phyloP scores from a whole-genome alignment of 306 rosid species.

The Sophora flavescens region DNA sequence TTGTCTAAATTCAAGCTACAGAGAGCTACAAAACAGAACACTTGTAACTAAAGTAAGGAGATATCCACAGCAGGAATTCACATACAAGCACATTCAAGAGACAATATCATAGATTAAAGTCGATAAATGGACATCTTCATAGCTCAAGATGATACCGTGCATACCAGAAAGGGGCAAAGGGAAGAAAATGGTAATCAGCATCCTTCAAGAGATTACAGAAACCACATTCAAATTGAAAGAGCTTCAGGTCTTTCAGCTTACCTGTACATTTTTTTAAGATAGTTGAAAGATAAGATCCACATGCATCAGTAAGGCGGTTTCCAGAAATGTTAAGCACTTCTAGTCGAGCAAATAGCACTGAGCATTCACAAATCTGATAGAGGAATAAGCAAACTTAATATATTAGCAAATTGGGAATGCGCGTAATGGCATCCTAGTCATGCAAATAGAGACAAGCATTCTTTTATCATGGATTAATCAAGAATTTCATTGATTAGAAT shows the following conservation, averaged over 20 bases:
- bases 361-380: constrained; percentile 87
- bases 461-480: constrained; percentile 14
- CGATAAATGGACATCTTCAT: constrained; percentile 11
- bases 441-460: constrained; percentile 22
- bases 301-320: constrained; percentile 92
- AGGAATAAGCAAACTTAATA: constrained; percentile 21
- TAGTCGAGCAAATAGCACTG: constrained; percentile 74
- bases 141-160: constrained; percentile 29
- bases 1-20: constrained; percentile 83
- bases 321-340: constrained; percentile 93
- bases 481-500: constrained; percentile 2
- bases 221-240: constrained; percentile 37
- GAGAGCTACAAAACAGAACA: constrained; percentile 62
- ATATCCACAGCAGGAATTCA: constrained; percentile 19
- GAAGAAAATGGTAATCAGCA: constrained; percentile 35
- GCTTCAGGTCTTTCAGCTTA: constrained; percentile 47
- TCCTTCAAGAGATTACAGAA: constrained; percentile 29
- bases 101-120: constrained; percentile 4
- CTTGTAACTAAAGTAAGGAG: constrained; percentile 38
- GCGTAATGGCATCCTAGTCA: constrained; percentile 4
- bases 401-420: constrained; percentile 23
- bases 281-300: constrained; percentile 85
- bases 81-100: constrained; percentile 37
- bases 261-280: constrained; percentile 83
- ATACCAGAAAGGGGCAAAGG: constrained; percentile 33